Evolutionary conservation across 129 eudicot species (phyloP).

Genomic region (Chrysanthemum makinoi): DNA sequence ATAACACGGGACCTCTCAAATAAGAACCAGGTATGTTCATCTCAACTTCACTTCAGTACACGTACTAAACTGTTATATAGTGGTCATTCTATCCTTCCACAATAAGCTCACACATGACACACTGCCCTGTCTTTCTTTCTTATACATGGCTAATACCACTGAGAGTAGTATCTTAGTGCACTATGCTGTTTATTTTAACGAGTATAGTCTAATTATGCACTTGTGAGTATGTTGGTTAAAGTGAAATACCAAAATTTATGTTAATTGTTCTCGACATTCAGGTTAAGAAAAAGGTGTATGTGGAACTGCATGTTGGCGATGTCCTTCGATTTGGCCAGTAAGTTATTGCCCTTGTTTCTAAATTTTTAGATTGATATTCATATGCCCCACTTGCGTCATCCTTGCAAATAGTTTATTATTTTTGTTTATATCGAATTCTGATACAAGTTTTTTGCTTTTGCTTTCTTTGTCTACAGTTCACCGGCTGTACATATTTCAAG

Average conservation of each 20-base stretch:
- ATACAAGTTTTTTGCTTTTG: slow-evolving; percentile 7
- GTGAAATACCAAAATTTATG: slow-evolving; percentile 17
- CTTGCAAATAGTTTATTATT: neutral
- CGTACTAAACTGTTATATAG: neutral
- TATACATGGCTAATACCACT: no score
- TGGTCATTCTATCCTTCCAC: neutral
- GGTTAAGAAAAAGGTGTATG: slow-evolving; percentile 73
- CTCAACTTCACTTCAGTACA: slow-evolving; percentile 3
- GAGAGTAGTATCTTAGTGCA: no score
- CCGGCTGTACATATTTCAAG: slow-evolving; percentile 91
- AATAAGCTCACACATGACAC: no score
- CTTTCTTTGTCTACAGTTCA: slow-evolving; percentile 46
- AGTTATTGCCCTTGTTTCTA: slow-evolving; percentile 35
- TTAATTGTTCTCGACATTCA: slow-evolving; percentile 19
- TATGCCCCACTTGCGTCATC: neutral
- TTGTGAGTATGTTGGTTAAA: neutral
- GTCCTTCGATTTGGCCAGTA: slow-evolving; percentile 97
- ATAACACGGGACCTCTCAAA: slow-evolving; percentile 92
- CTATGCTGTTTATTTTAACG: no score
- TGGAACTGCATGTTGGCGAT: slow-evolving; percentile 93
- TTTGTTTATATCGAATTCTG: neutral
- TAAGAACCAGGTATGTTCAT: slow-evolving; percentile 71
- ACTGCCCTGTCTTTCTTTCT: no score
- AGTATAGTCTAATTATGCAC: no score
- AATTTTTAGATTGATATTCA: neutral